Evolutionary conservation across 176 grass and related monocot genomes (phyloP).

Genomic region (Zizania latifolia): DNA sequence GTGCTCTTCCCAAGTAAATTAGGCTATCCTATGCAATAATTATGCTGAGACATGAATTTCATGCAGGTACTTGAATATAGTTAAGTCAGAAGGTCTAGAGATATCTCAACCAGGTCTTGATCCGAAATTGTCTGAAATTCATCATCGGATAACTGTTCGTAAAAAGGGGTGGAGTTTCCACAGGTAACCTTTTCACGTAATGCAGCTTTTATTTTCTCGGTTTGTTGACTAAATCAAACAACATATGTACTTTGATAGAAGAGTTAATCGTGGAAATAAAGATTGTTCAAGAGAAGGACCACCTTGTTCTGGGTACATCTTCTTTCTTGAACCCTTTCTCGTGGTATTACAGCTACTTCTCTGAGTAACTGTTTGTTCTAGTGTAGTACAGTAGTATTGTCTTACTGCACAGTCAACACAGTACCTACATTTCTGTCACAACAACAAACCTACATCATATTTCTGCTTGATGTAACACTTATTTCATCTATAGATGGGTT

Average conservation of each 20-base stretch:
- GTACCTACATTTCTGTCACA: neutral
- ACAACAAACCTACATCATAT: neutral
- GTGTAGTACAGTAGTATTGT: neutral
- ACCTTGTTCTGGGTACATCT: conserved; percentile 73
- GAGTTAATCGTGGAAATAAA: conserved; percentile 56
- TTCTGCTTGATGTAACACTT: conserved; percentile 7
- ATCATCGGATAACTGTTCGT: conserved; percentile 83
- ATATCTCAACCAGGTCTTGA: conserved; percentile 88
- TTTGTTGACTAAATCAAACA: conserved; percentile 15
- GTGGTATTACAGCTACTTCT: neutral
- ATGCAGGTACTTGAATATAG: conserved; percentile 72
- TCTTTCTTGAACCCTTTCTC: conserved; percentile 8
- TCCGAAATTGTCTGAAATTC: conserved; percentile 75
- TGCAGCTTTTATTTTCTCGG: conserved; percentile 13
- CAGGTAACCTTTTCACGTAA: conserved; percentile 47
- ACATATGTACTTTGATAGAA: conserved; percentile 40
- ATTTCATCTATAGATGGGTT: conserved; percentile 66
- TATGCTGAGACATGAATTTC: conserved; percentile 9
- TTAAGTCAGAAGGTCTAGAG: conserved; percentile 82
- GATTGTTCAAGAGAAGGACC: conserved; percentile 69
- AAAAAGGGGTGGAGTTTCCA: conserved; percentile 50
- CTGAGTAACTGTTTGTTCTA: conserved; percentile 1
- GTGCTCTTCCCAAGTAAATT: neutral
- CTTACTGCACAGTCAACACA: neutral
- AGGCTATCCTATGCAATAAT: conserved; percentile 19